phyloP scores from a whole-genome alignment of 352 stramenopile genomes.

The Pelagophyceae sp. region DNA sequence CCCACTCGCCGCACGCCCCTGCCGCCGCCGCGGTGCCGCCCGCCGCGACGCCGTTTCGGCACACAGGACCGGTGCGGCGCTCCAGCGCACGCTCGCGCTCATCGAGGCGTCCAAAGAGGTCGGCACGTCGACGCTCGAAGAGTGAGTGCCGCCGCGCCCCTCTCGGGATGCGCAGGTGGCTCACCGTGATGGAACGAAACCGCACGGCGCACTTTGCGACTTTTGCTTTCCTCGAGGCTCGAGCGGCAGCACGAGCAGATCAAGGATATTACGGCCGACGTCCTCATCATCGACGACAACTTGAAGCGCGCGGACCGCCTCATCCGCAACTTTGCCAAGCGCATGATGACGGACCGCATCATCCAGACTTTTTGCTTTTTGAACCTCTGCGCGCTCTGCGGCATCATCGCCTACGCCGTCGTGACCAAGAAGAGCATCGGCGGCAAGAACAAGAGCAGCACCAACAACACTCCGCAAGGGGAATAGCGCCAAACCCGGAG shows the following conservation, averaged over 20 bases:
- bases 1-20: no score
- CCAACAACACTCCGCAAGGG: no score
- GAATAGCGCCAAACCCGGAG: no score
- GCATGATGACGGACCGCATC: constrained; percentile 59
- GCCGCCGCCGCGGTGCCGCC: no score
- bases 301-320: constrained; percentile 49
- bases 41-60: no score
- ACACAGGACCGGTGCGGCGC: constrained; percentile 52
- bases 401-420: constrained; percentile 46
- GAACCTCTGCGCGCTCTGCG: constrained; percentile 47
- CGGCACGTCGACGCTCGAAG: constrained; percentile 49
- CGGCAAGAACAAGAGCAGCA: not conserved
- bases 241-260: constrained; percentile 52
- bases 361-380: constrained; percentile 58
- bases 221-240: no score
- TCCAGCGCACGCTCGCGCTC: constrained; percentile 49
- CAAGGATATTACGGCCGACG: constrained; percentile 51
- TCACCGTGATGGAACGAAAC: no score
- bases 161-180: no score
- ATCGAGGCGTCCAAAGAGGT: constrained; percentile 54
- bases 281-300: constrained; percentile 54
- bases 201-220: no score
- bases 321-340: constrained; percentile 55
- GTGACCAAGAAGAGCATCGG: constrained; percentile 27
- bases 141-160: constrained; percentile 29